A percentile compares a stretch with the other conserved stretches of the same genome.
Evolutionary conservation across 2,329 filamentous ascomycete genomes (phyloP).

Genomic region (Fonsecaea pedrosoi): DNA sequence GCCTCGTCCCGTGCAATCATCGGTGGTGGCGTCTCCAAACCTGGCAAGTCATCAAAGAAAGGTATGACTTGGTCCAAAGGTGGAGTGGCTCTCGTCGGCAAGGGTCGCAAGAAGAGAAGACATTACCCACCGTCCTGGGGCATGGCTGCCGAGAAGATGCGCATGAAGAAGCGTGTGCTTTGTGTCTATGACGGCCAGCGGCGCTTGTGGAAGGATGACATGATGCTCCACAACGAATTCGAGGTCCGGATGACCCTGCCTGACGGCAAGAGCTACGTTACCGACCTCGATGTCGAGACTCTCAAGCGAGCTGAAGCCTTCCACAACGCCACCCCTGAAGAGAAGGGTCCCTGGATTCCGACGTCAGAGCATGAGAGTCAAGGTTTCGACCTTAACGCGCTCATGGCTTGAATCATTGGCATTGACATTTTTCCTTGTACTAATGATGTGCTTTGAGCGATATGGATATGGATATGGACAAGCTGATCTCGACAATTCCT

Average conservation of each 20-base stretch:
- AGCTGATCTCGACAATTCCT: background rate
- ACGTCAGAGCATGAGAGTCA: slow-evolving; percentile 27
- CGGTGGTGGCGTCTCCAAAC: slow-evolving; percentile 56
- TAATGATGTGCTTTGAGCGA: slow-evolving; percentile 32
- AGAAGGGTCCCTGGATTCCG: slow-evolving; percentile 80
- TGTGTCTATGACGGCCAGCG: slow-evolving; percentile 89
- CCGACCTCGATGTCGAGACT: slow-evolving; percentile 90
- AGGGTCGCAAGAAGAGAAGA: slow-evolving; percentile 86
- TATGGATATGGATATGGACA: slow-evolving; percentile 14
- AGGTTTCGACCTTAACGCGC: slow-evolving; percentile 45
- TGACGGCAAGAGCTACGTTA: slow-evolving; percentile 80
- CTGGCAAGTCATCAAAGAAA: slow-evolving; percentile 56
- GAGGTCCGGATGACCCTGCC: slow-evolving; percentile 86
- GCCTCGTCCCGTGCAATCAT: slow-evolving; percentile 59
- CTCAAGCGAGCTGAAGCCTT: slow-evolving; percentile 86
- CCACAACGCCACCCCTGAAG: slow-evolving; percentile 77
- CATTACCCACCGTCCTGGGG: slow-evolving; percentile 96
- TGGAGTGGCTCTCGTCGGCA: slow-evolving; percentile 65
- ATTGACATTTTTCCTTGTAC: slow-evolving; percentile 24
- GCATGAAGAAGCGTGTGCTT: slow-evolving; percentile 95
- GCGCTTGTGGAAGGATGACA: slow-evolving; percentile 94
- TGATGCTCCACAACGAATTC: slow-evolving; percentile 96
- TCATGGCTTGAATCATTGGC: slow-evolving; percentile 34
- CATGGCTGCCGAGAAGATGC: slow-evolving; percentile 90
- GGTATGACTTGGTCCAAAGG: slow-evolving; percentile 80